Conservation (phyloP, 306 rosid species). For the Quercus bicolor region DNA sequence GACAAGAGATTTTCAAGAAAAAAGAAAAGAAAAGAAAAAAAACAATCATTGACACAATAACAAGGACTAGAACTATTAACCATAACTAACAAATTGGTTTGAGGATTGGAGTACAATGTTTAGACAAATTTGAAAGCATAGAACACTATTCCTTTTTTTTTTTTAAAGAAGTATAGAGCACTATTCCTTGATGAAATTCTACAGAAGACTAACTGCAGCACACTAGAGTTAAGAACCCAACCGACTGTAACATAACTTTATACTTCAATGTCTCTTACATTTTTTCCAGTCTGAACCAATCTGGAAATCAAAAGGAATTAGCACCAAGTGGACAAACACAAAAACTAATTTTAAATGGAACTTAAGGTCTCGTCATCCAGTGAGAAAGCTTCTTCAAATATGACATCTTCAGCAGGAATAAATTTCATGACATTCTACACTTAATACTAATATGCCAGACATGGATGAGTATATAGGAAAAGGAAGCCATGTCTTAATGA, state of each 20-base stretch:
- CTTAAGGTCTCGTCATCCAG: not conserved
- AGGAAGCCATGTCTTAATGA: not conserved
- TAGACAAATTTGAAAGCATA: not conserved
- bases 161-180: not conserved
- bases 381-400: not conserved
- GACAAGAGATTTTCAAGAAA: not conserved
- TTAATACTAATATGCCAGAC: not conserved
- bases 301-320: not conserved
- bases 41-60: not conserved
- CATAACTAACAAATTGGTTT: not conserved
- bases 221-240: not conserved
- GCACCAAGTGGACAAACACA: not conserved
- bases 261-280: not conserved
- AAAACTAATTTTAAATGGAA: not conserved
- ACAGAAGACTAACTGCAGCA: not conserved
- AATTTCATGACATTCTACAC: not conserved
- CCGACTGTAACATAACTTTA: not conserved
- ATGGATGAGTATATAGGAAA: not conserved
- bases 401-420: not conserved
- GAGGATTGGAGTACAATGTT: not conserved
- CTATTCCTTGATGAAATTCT: not conserved
- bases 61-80: not conserved
- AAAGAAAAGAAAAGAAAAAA: not conserved
- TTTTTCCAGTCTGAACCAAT: not conserved
- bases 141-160: not conserved